phyloP scores from a whole-genome alignment of 352 stramenopile species.

The Elongisporangium undulatum region DNA sequence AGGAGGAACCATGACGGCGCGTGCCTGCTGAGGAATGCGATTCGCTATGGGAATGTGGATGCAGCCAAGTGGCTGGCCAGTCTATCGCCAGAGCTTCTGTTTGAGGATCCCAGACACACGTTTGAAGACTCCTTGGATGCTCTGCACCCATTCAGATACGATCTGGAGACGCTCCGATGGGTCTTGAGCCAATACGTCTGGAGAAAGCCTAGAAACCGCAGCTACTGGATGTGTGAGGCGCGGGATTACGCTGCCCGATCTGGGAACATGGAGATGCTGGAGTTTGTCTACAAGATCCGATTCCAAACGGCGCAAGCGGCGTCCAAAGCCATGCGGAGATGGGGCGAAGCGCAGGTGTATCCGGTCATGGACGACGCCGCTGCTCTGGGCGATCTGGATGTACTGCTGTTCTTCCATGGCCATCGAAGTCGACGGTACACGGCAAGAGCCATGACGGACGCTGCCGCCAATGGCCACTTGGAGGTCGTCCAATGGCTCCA shows the following conservation, averaged over 20 bases:
- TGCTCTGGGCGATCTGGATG: not conserved
- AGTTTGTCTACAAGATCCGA: not conserved
- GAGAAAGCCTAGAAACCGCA: too few species aligned
- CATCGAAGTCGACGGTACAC: not conserved
- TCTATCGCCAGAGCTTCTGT: too few species aligned
- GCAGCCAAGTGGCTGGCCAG: too few species aligned
- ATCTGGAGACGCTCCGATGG: too few species aligned
- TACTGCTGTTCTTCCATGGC: not conserved
- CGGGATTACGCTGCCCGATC: not conserved
- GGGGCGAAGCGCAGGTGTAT: not conserved
- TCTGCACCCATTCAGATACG: too few species aligned
- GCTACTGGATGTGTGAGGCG: not conserved
- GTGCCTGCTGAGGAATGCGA: too few species aligned
- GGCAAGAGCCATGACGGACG: constrained; percentile 18
- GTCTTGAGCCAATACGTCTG: too few species aligned
- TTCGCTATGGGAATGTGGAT: too few species aligned
- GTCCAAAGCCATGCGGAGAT: not conserved
- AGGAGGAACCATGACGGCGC: too few species aligned
- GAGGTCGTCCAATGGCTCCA: constrained; percentile 26
- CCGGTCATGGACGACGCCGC: not conserved
- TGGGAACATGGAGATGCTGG: not conserved
- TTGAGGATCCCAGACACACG: too few species aligned
- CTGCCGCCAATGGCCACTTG: constrained; percentile 15
- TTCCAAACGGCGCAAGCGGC: not conserved
- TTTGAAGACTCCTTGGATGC: too few species aligned